Percentiles rank a stretch among this genome's conserved stretches.
Evolutionary conservation across 805 yeast species (phyloP).

Genomic region (Hagleromyces aurorensis): DNA sequence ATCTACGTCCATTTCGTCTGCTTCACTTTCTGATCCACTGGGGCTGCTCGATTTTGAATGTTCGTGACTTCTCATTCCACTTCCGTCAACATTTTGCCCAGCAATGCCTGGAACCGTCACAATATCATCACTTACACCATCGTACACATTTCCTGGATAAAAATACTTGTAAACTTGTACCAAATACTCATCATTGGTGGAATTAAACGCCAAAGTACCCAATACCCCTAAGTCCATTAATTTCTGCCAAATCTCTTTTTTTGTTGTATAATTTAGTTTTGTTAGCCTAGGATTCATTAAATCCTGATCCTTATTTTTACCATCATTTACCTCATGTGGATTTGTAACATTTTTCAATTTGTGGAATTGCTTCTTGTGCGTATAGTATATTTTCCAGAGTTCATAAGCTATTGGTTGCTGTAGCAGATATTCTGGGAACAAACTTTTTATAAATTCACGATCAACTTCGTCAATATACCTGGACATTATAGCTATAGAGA

Average conservation of each 20-base stretch:
- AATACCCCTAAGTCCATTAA: slow-evolving; percentile 26
- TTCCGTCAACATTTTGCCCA: slow-evolving; percentile 1
- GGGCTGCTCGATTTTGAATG: no score
- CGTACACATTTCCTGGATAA: slow-evolving; percentile 14
- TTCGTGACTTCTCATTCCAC: no score
- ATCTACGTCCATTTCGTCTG: no score
- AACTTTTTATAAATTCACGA: slow-evolving; percentile 17
- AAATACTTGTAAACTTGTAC: slow-evolving; percentile 27
- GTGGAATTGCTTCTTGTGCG: slow-evolving; percentile 22
- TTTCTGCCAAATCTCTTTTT: slow-evolving; percentile 29
- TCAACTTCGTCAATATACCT: slow-evolving; percentile 23
- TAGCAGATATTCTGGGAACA: slow-evolving; percentile 27
- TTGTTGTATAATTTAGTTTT: slow-evolving; percentile 11
- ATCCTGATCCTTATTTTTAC: slow-evolving; percentile 3
- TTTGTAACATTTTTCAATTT: slow-evolving; percentile 13
- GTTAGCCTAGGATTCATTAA: slow-evolving; percentile 3
- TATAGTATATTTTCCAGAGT: slow-evolving; percentile 20
- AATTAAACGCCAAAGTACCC: slow-evolving; percentile 28
- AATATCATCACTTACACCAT: not conserved
- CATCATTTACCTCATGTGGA: slow-evolving; percentile 2
- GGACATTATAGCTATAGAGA: slow-evolving; percentile 17
- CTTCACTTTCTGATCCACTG: no score
- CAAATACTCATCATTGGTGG: slow-evolving; percentile 26
- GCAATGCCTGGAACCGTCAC: slow-evolving; percentile 1
- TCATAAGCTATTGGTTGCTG: slow-evolving; percentile 29